Conservation (phyloP, 106 monocot species). For the Chionographis japonica region DNA sequence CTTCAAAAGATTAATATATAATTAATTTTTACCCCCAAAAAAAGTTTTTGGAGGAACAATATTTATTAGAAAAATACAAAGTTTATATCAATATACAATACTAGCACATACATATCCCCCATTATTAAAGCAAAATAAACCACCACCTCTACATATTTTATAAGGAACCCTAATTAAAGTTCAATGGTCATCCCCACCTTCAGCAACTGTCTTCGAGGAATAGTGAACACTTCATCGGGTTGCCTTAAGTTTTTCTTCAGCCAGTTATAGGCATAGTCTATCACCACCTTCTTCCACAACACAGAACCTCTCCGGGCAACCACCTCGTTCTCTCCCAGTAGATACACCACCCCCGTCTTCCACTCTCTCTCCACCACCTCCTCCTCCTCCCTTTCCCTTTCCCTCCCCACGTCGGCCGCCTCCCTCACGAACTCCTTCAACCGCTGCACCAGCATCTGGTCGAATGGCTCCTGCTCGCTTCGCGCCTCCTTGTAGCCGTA, state of each 20-base stretch:
- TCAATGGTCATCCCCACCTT: conserved; percentile 40
- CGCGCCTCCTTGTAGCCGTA: conserved; percentile 40
- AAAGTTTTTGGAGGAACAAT: no score
- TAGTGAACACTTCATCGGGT: conserved; percentile 20
- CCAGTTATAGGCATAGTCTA: conserved; percentile 27
- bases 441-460: conserved; percentile 2
- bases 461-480: conserved; percentile 16
- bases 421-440: conserved; percentile 16
- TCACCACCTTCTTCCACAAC: conserved; percentile 28
- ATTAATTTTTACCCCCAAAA: no score
- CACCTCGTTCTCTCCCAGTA: conserved; percentile 37
- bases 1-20: no score
- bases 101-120: no score
- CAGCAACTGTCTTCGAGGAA: conserved; percentile 24
- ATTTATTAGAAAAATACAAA: no score
- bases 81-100: no score
- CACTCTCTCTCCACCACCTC: conserved; percentile 14
- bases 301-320: conserved; percentile 7
- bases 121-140: neutral
- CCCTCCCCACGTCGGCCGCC: neutral
- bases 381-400: neutral
- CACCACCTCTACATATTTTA: no score
- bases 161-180: conserved; percentile 4
- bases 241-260: conserved; percentile 40
- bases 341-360: conserved; percentile 29